phyloP scores from a whole-genome alignment of 176 grass and related monocot species.

The Avena insularis region DNA sequence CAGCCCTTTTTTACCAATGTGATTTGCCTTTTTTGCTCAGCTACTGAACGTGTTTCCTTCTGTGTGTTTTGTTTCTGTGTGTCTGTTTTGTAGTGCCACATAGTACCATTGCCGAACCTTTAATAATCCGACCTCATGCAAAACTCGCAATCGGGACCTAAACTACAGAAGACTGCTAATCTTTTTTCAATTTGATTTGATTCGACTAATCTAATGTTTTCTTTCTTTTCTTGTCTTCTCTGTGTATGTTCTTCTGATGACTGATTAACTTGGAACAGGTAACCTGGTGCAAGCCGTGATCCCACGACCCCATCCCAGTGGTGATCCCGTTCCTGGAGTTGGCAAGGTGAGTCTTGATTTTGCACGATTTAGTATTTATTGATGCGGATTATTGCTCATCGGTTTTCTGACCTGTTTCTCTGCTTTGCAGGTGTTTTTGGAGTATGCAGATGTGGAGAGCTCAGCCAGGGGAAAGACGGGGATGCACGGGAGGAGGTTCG shows the following conservation, averaged over 20 bases:
- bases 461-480: slow-evolving; percentile 65
- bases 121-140: slow-evolving; percentile 70
- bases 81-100: slow-evolving; percentile 55
- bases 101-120: slow-evolving; percentile 66
- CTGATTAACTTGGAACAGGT: slow-evolving; percentile 60
- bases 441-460: slow-evolving; percentile 81
- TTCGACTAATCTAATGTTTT: slow-evolving; percentile 16
- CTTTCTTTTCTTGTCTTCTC: background rate
- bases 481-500: slow-evolving; percentile 81
- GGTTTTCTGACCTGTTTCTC: too few species aligned
- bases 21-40: slow-evolving; percentile 31
- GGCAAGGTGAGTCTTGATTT: slow-evolving; percentile 51
- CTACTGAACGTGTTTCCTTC: slow-evolving; percentile 62
- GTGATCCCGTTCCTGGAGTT: slow-evolving; percentile 67
- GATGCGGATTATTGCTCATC: too few species aligned
- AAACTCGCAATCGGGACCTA: slow-evolving; percentile 64
- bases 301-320: slow-evolving; percentile 71
- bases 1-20: background rate
- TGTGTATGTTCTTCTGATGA: slow-evolving; percentile 32
- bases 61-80: slow-evolving; percentile 59
- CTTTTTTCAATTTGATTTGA: slow-evolving; percentile 34
- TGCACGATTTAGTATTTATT: too few species aligned
- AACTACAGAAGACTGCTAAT: slow-evolving; percentile 53
- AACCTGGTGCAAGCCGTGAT: slow-evolving; percentile 89
- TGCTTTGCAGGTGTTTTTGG: slow-evolving; percentile 64